These are phyloP conservation scores for Tranzscheliella williamsii DNA, from an alignment of 1,284 basidiomycete genomes.

Conservation along the genomic window DNA sequence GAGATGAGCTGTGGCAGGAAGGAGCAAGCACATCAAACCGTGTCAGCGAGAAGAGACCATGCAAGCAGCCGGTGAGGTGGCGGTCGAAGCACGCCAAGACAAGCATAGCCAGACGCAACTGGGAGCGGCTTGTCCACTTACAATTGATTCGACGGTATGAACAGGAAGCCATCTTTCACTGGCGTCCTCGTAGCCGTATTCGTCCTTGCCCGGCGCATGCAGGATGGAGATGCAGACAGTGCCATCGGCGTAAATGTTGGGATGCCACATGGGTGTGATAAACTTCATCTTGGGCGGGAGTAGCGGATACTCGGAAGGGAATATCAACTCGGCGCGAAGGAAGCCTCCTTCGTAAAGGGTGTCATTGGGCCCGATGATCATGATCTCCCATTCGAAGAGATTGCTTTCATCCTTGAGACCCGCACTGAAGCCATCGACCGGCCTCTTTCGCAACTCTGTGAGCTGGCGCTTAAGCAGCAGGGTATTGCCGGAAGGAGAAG, in stretches of 20 bases:
- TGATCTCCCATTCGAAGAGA: conserved; percentile 60
- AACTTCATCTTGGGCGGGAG: conserved; percentile 95
- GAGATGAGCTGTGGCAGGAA: conserved; percentile 75
- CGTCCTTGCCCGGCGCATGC: conserved; percentile 95
- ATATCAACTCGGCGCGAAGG: conserved; percentile 57
- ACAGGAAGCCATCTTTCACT: conserved; percentile 97
- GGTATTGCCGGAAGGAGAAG: conserved; percentile 53
- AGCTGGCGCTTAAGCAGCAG: conserved; percentile 59
- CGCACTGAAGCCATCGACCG: conserved; percentile 60
- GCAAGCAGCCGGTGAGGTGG: not conserved
- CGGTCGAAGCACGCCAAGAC: not conserved
- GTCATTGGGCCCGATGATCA: conserved; percentile 61
- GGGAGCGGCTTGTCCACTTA: conserved; percentile 65
- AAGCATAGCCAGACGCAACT: not conserved
- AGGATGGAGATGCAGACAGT: conserved; percentile 94
- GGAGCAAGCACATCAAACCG: not conserved
- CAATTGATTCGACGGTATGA: conserved; percentile 94
- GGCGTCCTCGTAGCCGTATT: conserved; percentile 97
- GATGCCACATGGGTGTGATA: conserved; percentile 97
- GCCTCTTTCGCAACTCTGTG: conserved; percentile 56
- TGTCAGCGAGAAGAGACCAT: not conserved
- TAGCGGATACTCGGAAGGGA: conserved; percentile 71
- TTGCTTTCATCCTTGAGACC: conserved; percentile 61
- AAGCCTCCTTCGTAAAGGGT: conserved; percentile 61
- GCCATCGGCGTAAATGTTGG: conserved; percentile 86